Evolutionary conservation across 2,329 filamentous ascomycete genomes (phyloP).

Genomic region (Plenodomus lindquistii): DNA sequence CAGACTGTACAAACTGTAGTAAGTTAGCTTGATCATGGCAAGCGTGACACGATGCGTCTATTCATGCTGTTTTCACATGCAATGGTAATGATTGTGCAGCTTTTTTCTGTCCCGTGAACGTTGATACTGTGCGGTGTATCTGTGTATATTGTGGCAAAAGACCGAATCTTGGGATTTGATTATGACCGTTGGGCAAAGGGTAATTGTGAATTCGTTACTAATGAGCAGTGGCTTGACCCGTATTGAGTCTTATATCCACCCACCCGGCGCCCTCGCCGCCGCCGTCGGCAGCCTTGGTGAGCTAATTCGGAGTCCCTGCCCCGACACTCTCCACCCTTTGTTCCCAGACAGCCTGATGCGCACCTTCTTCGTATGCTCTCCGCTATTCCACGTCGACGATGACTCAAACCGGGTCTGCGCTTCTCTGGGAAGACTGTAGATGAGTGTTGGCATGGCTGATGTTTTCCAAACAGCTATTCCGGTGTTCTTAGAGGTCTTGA

Average conservation of each 20-base stretch:
- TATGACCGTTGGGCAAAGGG: not conserved
- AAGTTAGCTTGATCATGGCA: too few relatives aligned
- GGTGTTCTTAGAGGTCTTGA: slow-evolving; percentile 15
- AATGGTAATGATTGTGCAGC: too few relatives aligned
- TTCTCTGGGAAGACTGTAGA: slow-evolving; percentile 26
- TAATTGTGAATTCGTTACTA: not conserved
- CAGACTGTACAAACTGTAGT: too few relatives aligned
- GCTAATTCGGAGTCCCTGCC: slow-evolving; percentile 5
- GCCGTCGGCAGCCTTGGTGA: not conserved
- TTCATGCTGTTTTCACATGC: too few relatives aligned
- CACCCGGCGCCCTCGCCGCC: not conserved
- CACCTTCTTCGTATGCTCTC: slow-evolving; percentile 12
- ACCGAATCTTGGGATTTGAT: not conserved
- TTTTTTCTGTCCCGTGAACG: too few relatives aligned
- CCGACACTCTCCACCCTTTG: slow-evolving; percentile 21
- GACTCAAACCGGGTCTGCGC: slow-evolving; percentile 13
- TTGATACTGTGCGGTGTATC: too few relatives aligned
- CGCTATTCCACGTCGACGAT: not conserved
- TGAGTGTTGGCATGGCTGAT: slow-evolving; percentile 30
- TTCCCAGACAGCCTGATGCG: slow-evolving; percentile 14
- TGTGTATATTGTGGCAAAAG: not conserved
- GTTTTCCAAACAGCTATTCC: slow-evolving; percentile 32
- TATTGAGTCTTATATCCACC: not conserved
- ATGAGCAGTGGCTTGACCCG: too few relatives aligned
- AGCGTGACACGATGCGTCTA: too few relatives aligned